These are phyloP conservation scores for Phlyctochytrium planicorne DNA, from an alignment of 192 early-diverging fungal genomes.

Conservation along the genomic window DNA sequence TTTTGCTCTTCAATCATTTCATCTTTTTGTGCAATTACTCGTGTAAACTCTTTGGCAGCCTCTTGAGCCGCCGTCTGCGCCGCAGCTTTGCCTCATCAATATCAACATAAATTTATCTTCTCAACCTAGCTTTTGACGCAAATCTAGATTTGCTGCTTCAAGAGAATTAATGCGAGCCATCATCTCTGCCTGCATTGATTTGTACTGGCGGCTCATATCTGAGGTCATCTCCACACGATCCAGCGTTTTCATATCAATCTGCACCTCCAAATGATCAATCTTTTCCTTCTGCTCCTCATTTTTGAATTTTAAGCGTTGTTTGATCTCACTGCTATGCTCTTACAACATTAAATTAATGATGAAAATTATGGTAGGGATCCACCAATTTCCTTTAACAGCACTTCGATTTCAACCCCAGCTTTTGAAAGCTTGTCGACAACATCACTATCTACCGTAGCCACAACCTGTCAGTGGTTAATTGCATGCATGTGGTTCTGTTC, in stretches of 20 bases:
- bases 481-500: no score
- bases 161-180: conserved; percentile 51
- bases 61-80: conserved; percentile 44
- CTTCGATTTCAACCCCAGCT: conserved; percentile 35
- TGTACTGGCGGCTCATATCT: conserved; percentile 61
- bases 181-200: conserved; percentile 61
- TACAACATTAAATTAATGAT: conserved; percentile 8
- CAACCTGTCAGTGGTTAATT: no score
- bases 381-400: conserved; percentile 42
- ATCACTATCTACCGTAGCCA: conserved; percentile 28
- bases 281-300: conserved; percentile 30
- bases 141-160: conserved; percentile 51
- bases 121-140: conserved; percentile 44
- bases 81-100: conserved; percentile 16
- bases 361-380: background rate
- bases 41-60: conserved; percentile 44
- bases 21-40: conserved; percentile 48
- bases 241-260: conserved; percentile 34
- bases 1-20: conserved; percentile 59
- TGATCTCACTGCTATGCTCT: conserved; percentile 37
- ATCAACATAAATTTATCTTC: conserved; percentile 1
- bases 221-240: conserved; percentile 53
- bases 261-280: conserved; percentile 38
- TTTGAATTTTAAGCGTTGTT: conserved; percentile 24
- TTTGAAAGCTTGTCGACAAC: conserved; percentile 44